Base-by-base conservation (phyloP, 306 rosid genomes). In the Oemleria cerasiformis region DNA sequence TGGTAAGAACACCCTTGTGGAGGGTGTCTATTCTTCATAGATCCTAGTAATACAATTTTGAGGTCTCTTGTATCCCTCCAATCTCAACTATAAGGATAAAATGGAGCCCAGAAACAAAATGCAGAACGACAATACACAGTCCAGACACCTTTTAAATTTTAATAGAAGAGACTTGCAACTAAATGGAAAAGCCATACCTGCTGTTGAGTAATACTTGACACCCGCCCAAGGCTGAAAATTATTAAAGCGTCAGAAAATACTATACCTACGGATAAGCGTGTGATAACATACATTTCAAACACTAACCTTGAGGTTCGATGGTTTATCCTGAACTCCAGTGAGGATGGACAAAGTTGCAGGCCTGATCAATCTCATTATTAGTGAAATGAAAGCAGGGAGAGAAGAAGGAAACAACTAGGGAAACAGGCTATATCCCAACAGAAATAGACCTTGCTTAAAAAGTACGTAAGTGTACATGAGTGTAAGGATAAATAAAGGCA, bases 171-270 rank as follows among this genome's bases (percentile, higher is more conserved):
- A 73, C 15, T 43, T 59, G 60, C 72, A 64, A 59, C 54, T 30
- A 50, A 68, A 66, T 60, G 64, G 39, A 74, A 70, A 49, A 57
- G 60, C 34, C 47, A 4, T 85, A 91, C 98, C 98, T 84, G 91
- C 63, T 68, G 96, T 86, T 38, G 98, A 94, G 82, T 82, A 91
- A 84, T 74, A 77, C 74, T 83, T 89, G 85, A 84, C 85, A 74
- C 82, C 90, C 63, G 73, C 75, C 85, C 77, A 67, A 78, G 73
- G 85, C 85, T 82, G 86, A 81, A 86, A 79, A 79, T 65, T 58
- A 65, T 42, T 38, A 66, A 25, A 63, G 56, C 38, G 62, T 90
- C 78, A 88, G 84, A 23, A 51, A 68, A 81, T 67, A 38, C 65
- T 66, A 21, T 60, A 44, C 51, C 42, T 8, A 80, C 53, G 51